A percentile compares a stretch with the other conserved stretches of the same genome.
These are phyloP conservation scores for Dryadomyces quercivorus DNA, from an alignment of 2,329 filamentous ascomycete genomes.

Conservation along the genomic window DNA sequence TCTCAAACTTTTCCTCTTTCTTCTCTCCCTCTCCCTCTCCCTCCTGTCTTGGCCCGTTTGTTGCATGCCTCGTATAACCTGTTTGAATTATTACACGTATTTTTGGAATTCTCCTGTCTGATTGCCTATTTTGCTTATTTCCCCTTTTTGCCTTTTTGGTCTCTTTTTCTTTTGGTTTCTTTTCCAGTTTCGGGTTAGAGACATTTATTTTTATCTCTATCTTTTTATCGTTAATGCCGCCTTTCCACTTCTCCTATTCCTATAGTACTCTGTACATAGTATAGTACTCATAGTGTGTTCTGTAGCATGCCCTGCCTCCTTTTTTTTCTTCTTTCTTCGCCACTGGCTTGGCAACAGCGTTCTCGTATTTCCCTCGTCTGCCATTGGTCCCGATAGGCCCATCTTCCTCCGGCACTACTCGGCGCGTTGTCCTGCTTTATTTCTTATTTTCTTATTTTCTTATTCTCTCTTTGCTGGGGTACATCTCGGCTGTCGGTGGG, in stretches of 20 bases:
- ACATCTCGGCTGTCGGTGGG: no score
- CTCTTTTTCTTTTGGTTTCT: neutral
- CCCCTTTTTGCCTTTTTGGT: neutral
- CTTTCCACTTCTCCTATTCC: neutral
- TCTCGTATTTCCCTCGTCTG: neutral
- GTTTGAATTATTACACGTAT: no score
- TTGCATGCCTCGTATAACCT: no score
- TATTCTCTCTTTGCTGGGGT: neutral
- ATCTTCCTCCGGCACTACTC: no score
- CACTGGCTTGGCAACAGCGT: no score
- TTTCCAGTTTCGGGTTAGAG: neutral
- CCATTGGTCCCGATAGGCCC: neutral
- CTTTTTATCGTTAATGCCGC: neutral
- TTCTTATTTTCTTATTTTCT: neutral
- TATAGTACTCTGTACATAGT: neutral
- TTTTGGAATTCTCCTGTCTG: no score
- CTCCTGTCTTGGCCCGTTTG: no score
- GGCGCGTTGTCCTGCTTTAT: neutral
- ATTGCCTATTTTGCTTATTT: no score
- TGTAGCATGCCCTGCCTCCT: no score
- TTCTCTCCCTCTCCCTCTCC: no score
- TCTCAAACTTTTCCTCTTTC: no score
- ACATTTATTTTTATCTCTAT: neutral
- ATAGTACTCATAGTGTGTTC: neutral
- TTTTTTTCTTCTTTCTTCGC: no score